A percentile compares a stretch with the other conserved stretches of the same genome.
phyloP scores from a whole-genome alignment of 2,329 filamentous ascomycete species.

The Pestalotiopsis sp. region DNA sequence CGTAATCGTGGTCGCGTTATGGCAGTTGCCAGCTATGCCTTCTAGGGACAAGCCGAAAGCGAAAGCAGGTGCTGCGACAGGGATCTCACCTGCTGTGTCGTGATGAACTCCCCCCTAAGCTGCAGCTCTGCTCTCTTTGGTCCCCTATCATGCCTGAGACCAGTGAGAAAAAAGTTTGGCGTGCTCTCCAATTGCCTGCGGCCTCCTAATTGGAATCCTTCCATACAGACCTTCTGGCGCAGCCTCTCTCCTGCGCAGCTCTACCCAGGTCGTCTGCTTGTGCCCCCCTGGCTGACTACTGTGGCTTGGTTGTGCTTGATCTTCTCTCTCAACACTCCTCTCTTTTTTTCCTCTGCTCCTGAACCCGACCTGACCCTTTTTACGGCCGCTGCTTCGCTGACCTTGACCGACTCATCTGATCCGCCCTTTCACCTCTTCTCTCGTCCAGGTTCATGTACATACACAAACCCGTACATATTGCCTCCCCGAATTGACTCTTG shows the following conservation, averaged over 20 bases:
- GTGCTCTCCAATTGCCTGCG: background rate
- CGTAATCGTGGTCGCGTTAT: background rate
- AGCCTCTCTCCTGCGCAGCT: background rate
- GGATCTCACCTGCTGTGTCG: background rate
- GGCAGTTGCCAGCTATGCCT: background rate
- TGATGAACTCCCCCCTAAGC: background rate
- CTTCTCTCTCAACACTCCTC: background rate
- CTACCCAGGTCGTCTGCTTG: background rate
- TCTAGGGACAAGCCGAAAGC: background rate
- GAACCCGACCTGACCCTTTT: background rate
- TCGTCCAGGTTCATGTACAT: background rate
- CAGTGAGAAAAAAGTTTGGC: conserved; percentile 8
- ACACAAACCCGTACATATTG: background rate
- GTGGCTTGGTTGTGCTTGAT: background rate
- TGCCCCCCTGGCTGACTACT: background rate
- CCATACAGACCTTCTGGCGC: background rate
- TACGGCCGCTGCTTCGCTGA: background rate
- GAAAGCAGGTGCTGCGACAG: background rate
- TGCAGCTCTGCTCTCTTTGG: background rate
- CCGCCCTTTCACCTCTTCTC: background rate
- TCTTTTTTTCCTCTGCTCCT: background rate
- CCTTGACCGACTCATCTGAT: background rate
- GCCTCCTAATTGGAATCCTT: conserved; percentile 1
- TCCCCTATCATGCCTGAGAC: background rate
- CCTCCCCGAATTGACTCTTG: background rate